Percentiles rank a stretch among this genome's conserved stretches.
Evolutionary conservation across 2,329 filamentous ascomycete species (phyloP).

Genomic region (Alternaria burnsii): DNA sequence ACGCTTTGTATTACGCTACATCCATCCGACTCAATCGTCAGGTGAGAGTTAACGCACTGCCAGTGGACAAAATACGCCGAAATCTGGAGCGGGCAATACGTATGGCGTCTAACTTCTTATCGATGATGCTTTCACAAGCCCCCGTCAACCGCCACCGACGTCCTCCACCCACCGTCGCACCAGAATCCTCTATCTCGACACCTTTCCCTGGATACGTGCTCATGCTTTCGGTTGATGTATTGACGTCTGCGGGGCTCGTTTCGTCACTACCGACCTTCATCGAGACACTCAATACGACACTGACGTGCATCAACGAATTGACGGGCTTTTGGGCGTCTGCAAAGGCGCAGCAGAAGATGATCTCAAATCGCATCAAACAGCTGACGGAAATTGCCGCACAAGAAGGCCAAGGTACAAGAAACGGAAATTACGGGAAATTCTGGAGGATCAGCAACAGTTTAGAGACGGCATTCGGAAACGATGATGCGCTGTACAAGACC

Average conservation of each 20-base stretch:
- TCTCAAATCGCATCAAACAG: conserved; percentile 58
- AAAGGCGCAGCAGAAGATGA: conserved; percentile 59
- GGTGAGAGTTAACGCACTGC: conserved; percentile 43
- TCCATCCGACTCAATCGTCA: conserved; percentile 72
- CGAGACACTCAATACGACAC: conserved; percentile 62
- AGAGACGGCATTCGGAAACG: conserved; percentile 53
- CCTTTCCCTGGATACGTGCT: conserved; percentile 71
- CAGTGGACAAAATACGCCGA: conserved; percentile 39
- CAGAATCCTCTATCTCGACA: conserved; percentile 56
- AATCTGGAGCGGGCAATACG: conserved; percentile 44
- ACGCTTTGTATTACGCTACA: conserved; percentile 71
- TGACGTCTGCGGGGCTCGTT: conserved; percentile 65
- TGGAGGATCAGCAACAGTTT: conserved; percentile 49
- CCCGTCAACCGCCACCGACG: conserved; percentile 38
- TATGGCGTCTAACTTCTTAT: conserved; percentile 41
- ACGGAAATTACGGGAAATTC: conserved; percentile 46
- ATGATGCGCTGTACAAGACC: conserved; percentile 56
- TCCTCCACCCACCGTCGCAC: conserved; percentile 30
- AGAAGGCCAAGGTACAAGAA: conserved; percentile 41
- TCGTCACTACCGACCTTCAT: conserved; percentile 60
- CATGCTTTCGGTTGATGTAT: conserved; percentile 70
- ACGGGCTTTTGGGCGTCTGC: conserved; percentile 68
- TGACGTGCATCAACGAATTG: conserved; percentile 65
- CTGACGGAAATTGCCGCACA: conserved; percentile 54
- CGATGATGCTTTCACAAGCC: conserved; percentile 46